Conservation (phyloP, 2,329 filamentous ascomycete species). For the Aspergillus luchuensis region DNA sequence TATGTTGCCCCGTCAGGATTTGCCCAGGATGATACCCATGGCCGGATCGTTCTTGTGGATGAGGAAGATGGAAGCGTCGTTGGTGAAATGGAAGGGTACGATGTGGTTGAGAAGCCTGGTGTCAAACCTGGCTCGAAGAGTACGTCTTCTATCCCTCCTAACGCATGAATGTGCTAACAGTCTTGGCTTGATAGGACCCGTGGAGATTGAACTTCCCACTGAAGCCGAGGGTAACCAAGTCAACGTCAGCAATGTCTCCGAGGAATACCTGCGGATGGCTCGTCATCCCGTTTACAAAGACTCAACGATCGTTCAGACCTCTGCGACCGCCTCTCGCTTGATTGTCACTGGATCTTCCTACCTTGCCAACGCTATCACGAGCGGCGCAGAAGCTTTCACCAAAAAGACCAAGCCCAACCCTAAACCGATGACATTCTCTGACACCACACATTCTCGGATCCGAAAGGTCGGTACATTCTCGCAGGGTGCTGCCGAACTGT, state of each 20-base stretch:
- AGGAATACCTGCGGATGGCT: constrained; percentile 70
- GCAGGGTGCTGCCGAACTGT: constrained; percentile 73
- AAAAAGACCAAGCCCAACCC: constrained; percentile 74
- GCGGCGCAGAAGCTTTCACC: constrained; percentile 77
- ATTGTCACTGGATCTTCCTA: constrained; percentile 86
- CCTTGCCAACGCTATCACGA: constrained; percentile 74
- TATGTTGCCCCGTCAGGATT: constrained; percentile 58
- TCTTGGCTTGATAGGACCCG: constrained; percentile 43
- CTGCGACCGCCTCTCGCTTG: constrained; percentile 82
- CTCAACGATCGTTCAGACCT: constrained; percentile 82
- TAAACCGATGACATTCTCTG: constrained; percentile 85
- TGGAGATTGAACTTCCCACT: constrained; percentile 50
- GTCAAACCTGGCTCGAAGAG: constrained; percentile 89
- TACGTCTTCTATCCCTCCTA: constrained; percentile 46
- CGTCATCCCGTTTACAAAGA: constrained; percentile 90
- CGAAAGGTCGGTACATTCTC: constrained; percentile 90
- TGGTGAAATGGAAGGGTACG: constrained; percentile 82
- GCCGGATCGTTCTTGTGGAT: constrained; percentile 88
- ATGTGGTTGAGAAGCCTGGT: constrained; percentile 73
- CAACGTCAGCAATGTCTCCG: constrained; percentile 50
- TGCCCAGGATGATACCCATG: constrained; percentile 49
- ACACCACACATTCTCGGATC: constrained; percentile 79
- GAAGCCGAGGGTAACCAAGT: constrained; percentile 52
- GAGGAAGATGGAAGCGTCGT: constrained; percentile 96
- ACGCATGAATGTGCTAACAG: constrained; percentile 5